These are phyloP conservation scores for Glycine tomentella DNA, from an alignment of 306 rosid species.

Conservation along the genomic window DNA sequence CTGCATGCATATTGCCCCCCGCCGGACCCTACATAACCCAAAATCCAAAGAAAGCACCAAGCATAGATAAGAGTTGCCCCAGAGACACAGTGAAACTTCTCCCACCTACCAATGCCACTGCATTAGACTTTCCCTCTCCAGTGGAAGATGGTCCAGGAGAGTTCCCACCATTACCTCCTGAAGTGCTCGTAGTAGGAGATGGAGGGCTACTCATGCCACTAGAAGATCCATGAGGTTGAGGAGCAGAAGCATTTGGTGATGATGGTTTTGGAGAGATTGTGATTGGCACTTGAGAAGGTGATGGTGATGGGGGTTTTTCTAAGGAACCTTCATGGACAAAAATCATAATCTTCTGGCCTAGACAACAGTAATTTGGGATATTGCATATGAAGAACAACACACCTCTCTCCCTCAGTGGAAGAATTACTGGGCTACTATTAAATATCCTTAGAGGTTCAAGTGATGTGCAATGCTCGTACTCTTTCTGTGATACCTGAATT, in stretches of 20 bases:
- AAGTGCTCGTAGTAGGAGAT: background rate
- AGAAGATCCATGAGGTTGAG: slow-evolving; percentile 23
- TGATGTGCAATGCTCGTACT: slow-evolving; percentile 54
- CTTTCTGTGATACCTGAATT: slow-evolving; percentile 48
- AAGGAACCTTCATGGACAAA: slow-evolving; percentile 32
- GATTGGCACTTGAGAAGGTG: slow-evolving; percentile 16
- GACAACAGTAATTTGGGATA: slow-evolving; percentile 48
- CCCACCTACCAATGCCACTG: slow-evolving; percentile 18
- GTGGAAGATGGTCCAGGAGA: slow-evolving; percentile 42
- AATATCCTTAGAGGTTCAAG: slow-evolving; percentile 43
- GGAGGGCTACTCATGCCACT: slow-evolving; percentile 15
- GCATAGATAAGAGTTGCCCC: background rate
- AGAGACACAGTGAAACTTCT: slow-evolving; percentile 1
- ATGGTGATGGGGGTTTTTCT: slow-evolving; percentile 28
- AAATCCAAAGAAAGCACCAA: slow-evolving; percentile 42
- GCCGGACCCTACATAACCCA: slow-evolving; percentile 26
- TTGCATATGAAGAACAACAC: slow-evolving; percentile 46
- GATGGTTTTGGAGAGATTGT: slow-evolving; percentile 16
- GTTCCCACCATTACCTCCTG: slow-evolving; percentile 20
- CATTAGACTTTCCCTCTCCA: slow-evolving; percentile 16
- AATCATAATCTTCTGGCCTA: slow-evolving; percentile 50
- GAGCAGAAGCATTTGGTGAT: slow-evolving; percentile 37
- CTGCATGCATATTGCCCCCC: background rate
- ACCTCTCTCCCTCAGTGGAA: slow-evolving; percentile 43
- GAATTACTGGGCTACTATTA: slow-evolving; percentile 44